Base-by-base conservation (phyloP, 768 basidiomycete species). In the Leucosporidium yakuticum region DNA sequence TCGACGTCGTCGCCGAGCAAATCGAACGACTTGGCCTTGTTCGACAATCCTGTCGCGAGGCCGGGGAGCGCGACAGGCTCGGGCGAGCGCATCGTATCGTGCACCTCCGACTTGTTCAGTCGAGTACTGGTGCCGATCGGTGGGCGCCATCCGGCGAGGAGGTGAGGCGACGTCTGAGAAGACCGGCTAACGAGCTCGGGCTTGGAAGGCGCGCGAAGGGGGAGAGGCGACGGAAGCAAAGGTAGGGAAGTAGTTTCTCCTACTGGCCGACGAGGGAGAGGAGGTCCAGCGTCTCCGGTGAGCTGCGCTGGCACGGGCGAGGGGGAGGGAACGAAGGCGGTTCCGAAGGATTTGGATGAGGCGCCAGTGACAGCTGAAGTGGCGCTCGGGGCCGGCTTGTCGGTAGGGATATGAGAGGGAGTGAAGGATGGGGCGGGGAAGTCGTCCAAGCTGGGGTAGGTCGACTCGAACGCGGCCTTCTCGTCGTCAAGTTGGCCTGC, bases 141-240 rank as follows among this genome's bases (percentile, higher is more conserved):
- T 19, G 64, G 34, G 34, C 62, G 44, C 73, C 73, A 76, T 8
- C 47, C 34, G 20, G 68, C 70, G 47, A 76, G 65, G 2, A 74
- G 67, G 61, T 63, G 57, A 34, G 75, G 75, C 23, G 69, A 71
- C 4, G 75, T 76, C 67, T 76, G 75, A 27, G 69, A 71, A 9
- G 44, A 68, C 55, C 72, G 63, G 25, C 63, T 67, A 55, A 76
- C 73, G 53, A 74, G 63, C 2, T 65, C 53, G 4, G 69, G 69
- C 51, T 65, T 69, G 54, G 27, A 14, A 62, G 27, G 15, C 56
- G 5, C 44, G 21, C 23, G 48, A 32, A 19, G 48, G 48, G 56
- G 63, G 56, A 23, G 65, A 48, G 39, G 36, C 15, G 31, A 27
- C 44, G 14, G 59, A 66, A 36, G 70, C 32, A 20, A 56, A 34